Evolutionary conservation across 2,329 filamentous ascomycete species (phyloP).

Genomic region (Ramichloridium luteum): DNA sequence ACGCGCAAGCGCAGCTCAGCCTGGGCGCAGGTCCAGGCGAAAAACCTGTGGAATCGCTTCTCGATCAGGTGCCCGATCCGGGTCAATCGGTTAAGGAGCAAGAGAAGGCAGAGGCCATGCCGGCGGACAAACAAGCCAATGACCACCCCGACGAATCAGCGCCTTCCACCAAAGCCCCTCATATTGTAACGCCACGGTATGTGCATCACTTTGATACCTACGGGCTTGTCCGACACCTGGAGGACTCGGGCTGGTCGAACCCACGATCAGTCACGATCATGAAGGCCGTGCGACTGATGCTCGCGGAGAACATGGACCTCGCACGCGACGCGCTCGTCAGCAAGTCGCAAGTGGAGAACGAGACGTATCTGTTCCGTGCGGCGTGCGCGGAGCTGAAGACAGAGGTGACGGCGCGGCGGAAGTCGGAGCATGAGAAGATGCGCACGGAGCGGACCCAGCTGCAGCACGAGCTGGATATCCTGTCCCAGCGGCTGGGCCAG

Average conservation of each 20-base stretch:
- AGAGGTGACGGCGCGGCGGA: constrained; percentile 68
- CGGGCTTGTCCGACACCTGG: constrained; percentile 69
- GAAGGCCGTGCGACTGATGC: constrained; percentile 73
- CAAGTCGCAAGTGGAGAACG: constrained; percentile 87
- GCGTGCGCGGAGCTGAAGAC: constrained; percentile 85
- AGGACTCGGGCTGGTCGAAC: constrained; percentile 56
- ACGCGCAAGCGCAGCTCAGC: no score
- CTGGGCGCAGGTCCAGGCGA: no score
- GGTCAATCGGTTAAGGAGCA: constrained; percentile 13
- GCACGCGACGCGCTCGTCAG: constrained; percentile 71
- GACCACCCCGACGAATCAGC: constrained; percentile 29
- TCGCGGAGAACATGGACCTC: constrained; percentile 68
- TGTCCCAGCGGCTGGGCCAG: constrained; percentile 73
- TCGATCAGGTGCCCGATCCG: constrained; percentile 20
- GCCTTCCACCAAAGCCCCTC: constrained; percentile 39
- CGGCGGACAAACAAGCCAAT: constrained; percentile 19
- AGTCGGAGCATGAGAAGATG: constrained; percentile 66
- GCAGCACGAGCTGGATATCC: constrained; percentile 90
- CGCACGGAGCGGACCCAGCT: constrained; percentile 72
- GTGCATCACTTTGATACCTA: constrained; percentile 97
- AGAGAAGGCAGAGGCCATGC: constrained; percentile 3
- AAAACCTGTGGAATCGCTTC: constrained; percentile 17
- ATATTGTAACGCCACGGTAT: constrained; percentile 63
- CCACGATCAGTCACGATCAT: constrained; percentile 73
- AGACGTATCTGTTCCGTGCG: constrained; percentile 85